Percentiles rank a stretch among this genome's conserved stretches.
Conservation (phyloP, 129 eudicot species). For the Smallanthus sonchifolius region DNA sequence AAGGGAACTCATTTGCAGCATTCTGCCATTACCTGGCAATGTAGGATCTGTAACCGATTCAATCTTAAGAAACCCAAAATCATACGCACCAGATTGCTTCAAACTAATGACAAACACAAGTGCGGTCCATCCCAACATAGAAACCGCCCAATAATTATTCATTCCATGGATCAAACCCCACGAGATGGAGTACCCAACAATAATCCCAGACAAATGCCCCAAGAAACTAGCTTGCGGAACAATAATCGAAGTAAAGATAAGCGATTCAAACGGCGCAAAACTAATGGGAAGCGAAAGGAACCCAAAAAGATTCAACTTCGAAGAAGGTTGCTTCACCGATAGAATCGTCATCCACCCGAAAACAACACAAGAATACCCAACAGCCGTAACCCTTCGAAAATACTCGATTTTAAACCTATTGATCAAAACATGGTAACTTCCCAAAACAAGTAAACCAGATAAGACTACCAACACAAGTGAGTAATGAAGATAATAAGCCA, state of each 20-base stretch:
- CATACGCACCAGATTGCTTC: constrained; percentile 77
- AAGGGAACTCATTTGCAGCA: constrained; percentile 59
- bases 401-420: constrained; percentile 71
- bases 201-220: constrained; percentile 89
- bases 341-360: constrained; percentile 99
- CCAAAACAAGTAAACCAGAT: constrained; percentile 75
- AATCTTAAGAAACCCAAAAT: constrained; percentile 76
- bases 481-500: constrained; percentile 70
- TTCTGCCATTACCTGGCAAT: constrained; percentile 78
- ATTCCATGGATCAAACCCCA: constrained; percentile 98
- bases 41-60: constrained; percentile 78
- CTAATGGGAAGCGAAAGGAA: constrained; percentile 89
- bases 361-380: constrained; percentile 97
- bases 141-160: constrained; percentile 85
- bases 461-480: constrained; percentile 64
- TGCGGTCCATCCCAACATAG: constrained; percentile 73
- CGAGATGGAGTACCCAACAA: constrained; percentile 79
- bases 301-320: constrained; percentile 81
- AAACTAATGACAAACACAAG: constrained; percentile 68
- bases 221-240: constrained; percentile 98
- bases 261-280: constrained; percentile 95
- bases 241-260: constrained; percentile 82
- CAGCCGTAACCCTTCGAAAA: constrained; percentile 90
- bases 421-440: constrained; percentile 69
- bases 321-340: constrained; percentile 83